A percentile compares a stretch with the other conserved stretches of the same genome.
phyloP scores from a whole-genome alignment of 1,139 yeast genomes.

The Diutina sp. region DNA sequence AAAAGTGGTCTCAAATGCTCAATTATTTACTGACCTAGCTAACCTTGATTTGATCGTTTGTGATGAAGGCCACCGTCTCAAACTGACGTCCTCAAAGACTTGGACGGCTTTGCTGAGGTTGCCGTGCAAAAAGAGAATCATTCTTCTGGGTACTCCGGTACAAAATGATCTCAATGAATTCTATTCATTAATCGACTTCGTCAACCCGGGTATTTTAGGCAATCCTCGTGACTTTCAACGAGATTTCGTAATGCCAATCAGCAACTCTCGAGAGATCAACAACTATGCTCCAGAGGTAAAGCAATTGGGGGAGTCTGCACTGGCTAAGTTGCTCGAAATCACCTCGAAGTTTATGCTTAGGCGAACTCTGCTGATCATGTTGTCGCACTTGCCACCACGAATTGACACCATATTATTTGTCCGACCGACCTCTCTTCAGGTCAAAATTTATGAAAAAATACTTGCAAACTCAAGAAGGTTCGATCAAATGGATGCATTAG shows the following conservation, averaged over 20 bases:
- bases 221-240: slow-evolving; percentile 49
- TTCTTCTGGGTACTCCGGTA: slow-evolving; percentile 88
- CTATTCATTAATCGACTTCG: slow-evolving; percentile 66
- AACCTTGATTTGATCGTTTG: slow-evolving; percentile 65
- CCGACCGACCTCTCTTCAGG: slow-evolving; percentile 57
- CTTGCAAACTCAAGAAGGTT: not conserved
- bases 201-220: slow-evolving; percentile 78
- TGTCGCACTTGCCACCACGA: slow-evolving; percentile 64
- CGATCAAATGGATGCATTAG: slow-evolving; percentile 29
- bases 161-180: slow-evolving; percentile 86
- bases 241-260: slow-evolving; percentile 58
- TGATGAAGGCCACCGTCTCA: slow-evolving; percentile 90
- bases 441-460: slow-evolving; percentile 31
- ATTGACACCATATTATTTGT: slow-evolving; percentile 74
- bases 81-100: slow-evolving; percentile 57
- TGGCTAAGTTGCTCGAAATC: slow-evolving; percentile 46
- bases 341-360: slow-evolving; percentile 64
- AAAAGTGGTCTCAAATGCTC: slow-evolving; percentile 24
- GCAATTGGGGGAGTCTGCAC: slow-evolving; percentile 45
- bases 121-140: slow-evolving; percentile 41
- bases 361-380: slow-evolving; percentile 50
- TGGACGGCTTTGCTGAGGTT: slow-evolving; percentile 48
- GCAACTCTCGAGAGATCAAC: slow-evolving; percentile 59
- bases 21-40: slow-evolving; percentile 33
- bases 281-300: slow-evolving; percentile 40